A percentile compares a stretch with the other conserved stretches of the same genome.
Evolutionary conservation across 2,329 filamentous ascomycete species (phyloP).

Genomic region (Aureobasidium sp.): DNA sequence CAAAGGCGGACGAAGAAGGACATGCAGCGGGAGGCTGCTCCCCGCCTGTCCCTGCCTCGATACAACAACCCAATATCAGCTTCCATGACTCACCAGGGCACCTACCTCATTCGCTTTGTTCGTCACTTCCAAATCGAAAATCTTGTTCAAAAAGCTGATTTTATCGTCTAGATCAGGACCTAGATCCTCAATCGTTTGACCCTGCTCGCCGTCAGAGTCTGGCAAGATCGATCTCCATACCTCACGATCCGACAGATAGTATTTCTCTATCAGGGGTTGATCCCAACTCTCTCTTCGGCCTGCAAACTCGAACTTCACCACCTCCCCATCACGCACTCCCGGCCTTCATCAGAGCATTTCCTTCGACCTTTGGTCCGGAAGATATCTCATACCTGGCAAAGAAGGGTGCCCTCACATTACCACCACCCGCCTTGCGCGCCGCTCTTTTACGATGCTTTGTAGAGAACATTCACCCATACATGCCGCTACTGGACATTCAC

Average conservation of each 20-base stretch:
- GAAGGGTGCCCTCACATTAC: slow-evolving; percentile 79
- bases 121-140: not conserved
- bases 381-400: slow-evolving; percentile 76
- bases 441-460: slow-evolving; percentile 76
- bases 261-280: slow-evolving; percentile 1
- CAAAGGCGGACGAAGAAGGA: slow-evolving; percentile 19
- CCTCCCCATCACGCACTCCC: slow-evolving; percentile 41
- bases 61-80: slow-evolving; percentile 1
- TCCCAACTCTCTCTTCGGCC: slow-evolving; percentile 1
- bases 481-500: slow-evolving; percentile 71
- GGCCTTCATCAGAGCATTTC: slow-evolving; percentile 72
- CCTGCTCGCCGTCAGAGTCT: slow-evolving; percentile 8
- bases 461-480: slow-evolving; percentile 88
- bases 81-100: slow-evolving; percentile 18
- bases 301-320: slow-evolving; percentile 10
- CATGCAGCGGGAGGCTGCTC: not conserved
- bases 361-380: slow-evolving; percentile 67
- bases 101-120: slow-evolving; percentile 58
- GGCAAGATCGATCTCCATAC: slow-evolving; percentile 12
- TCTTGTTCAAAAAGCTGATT: not conserved
- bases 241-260: slow-evolving; percentile 4
- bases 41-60: not conserved
- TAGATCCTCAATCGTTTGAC: slow-evolving; percentile 9
- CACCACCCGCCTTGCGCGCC: slow-evolving; percentile 62
- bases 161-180: slow-evolving; percentile 1